Conservation (phyloP, 2,329 filamentous ascomycete genomes). For the Cordyceps pruinosa region DNA sequence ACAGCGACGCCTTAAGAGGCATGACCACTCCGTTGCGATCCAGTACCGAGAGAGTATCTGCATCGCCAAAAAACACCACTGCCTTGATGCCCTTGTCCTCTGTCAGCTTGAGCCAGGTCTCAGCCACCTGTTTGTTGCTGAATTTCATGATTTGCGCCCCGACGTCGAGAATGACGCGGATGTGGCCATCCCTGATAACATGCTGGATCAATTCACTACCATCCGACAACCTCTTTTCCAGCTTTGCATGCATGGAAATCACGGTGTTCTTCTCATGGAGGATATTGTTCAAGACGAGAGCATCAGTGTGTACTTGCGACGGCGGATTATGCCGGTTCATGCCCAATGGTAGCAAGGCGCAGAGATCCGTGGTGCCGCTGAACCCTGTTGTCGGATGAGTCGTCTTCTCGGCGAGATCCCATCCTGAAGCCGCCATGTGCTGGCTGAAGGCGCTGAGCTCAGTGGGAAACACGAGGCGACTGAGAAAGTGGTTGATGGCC, state of each 20-base stretch:
- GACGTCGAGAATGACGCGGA: constrained; percentile 61
- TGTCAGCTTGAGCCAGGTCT: neutral
- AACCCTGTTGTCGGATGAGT: constrained; percentile 54
- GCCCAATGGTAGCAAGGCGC: constrained; percentile 47
- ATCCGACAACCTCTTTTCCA: constrained; percentile 36
- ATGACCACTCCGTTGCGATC: constrained; percentile 41
- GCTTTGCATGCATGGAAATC: neutral
- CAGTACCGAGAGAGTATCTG: constrained; percentile 48
- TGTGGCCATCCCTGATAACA: constrained; percentile 9
- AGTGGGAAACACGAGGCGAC: constrained; percentile 50
- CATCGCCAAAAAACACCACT: constrained; percentile 50
- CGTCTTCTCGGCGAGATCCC: constrained; percentile 52
- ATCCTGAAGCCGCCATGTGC: constrained; percentile 60
- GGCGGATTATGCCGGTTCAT: constrained; percentile 50
- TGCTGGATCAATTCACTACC: constrained; percentile 11
- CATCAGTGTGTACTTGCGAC: constrained; percentile 57
- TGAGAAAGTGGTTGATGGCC: constrained; percentile 58
- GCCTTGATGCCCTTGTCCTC: constrained; percentile 15
- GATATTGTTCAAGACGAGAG: constrained; percentile 54
- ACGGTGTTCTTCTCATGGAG: constrained; percentile 46
- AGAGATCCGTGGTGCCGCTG: constrained; percentile 61
- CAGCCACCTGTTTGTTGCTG: constrained; percentile 47
- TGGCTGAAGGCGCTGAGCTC: constrained; percentile 55
- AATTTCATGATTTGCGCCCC: constrained; percentile 64
- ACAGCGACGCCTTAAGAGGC: constrained; percentile 51